A percentile compares a stretch with the other conserved stretches of the same genome.
Evolutionary conservation across 495 filamentous ascomycete genomes (phyloP).

Genomic region (Hypoxylon perforatum): DNA sequence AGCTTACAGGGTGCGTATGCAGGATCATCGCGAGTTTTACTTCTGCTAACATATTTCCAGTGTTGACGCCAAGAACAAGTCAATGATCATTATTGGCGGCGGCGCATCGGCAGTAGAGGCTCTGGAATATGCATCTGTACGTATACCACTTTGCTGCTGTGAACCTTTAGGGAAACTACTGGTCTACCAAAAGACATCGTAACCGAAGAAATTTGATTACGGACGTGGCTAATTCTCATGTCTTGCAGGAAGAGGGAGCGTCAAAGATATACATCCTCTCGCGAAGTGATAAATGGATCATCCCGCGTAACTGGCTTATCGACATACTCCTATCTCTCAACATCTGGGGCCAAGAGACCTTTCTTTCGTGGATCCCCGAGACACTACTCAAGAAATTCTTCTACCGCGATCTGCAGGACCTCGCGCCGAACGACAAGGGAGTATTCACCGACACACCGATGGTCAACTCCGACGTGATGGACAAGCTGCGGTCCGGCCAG

Average conservation of each 20-base stretch:
- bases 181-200: too few species aligned
- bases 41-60: conserved; percentile 39
- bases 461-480: conserved; percentile 84
- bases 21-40: not conserved
- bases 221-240: conserved; percentile 2
- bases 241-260: conserved; percentile 62
- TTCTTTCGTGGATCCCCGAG: conserved; percentile 81
- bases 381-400: conserved; percentile 79
- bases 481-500: conserved; percentile 78
- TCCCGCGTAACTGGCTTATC: conserved; percentile 79
- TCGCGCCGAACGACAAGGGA: conserved; percentile 75
- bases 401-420: conserved; percentile 83
- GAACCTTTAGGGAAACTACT: too few species aligned
- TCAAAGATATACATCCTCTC: conserved; percentile 77
- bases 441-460: conserved; percentile 86
- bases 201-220: not conserved
- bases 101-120: conserved; percentile 87
- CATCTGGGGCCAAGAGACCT: conserved; percentile 80
- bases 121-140: conserved; percentile 76
- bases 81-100: conserved; percentile 79
- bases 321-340: conserved; percentile 81
- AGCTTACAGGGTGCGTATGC: conserved; percentile 68
- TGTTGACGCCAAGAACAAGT: conserved; percentile 72
- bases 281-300: conserved; percentile 88
- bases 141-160: conserved; percentile 1